Conservation (phyloP, 148 eudicot species). For the Chenopodium formosanum region DNA sequence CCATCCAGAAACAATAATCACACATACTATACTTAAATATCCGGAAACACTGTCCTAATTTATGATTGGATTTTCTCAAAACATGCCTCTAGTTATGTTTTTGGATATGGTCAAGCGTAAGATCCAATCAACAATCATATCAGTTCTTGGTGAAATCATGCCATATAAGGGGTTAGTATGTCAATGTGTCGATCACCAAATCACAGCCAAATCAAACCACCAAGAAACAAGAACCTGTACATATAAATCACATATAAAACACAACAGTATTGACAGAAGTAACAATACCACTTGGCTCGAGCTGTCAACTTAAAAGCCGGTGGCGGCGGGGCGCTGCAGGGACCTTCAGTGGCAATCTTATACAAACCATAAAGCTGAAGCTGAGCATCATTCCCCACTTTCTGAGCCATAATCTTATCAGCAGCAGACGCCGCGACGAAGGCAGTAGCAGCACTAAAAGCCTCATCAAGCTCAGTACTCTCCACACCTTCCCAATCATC, state of each 20-base stretch:
- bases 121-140: not conserved
- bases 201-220: not conserved
- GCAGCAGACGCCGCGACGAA: conserved; percentile 92
- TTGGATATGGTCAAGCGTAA: not conserved
- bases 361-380: conserved; percentile 82
- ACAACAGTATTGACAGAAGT: not conserved
- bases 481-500: conserved; percentile 99
- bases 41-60: not conserved
- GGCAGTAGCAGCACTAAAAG: conserved; percentile 88
- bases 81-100: not conserved
- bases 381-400: conserved; percentile 72
- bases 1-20: not conserved
- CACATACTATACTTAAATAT: not conserved
- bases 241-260: not conserved
- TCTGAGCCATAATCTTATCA: conserved; percentile 44
- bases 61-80: not conserved
- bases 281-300: conserved; percentile 82
- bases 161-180: not conserved
- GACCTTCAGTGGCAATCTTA: conserved; percentile 96
- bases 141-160: not conserved
- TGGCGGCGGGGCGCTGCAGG: conserved; percentile 72
- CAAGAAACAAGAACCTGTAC: not conserved
- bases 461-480: conserved; percentile 91
- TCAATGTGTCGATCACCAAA: not conserved
- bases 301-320: conserved; percentile 87